Evolutionary conservation across 495 filamentous ascomycete genomes (phyloP), one percentile per base, ranked within the genome.

Genomic region (Thermochaetoides thermophila): DNA sequence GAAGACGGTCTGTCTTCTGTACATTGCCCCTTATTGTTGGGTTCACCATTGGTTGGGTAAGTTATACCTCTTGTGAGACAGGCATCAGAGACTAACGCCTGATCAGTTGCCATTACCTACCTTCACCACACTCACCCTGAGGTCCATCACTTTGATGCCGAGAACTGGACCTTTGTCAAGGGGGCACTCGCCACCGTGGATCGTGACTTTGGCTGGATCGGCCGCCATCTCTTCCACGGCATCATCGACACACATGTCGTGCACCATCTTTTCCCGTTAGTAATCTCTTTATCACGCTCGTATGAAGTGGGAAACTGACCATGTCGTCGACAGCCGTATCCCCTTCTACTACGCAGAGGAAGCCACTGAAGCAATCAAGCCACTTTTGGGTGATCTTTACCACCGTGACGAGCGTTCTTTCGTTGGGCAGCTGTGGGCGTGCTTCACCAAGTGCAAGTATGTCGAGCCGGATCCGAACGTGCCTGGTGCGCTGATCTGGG

Each of bases 31-130:
- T 6, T 97, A 95, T 57, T 63, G 95, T 36, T 95, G 87, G 87
- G 89, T 96, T 18, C 89, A 97, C 65, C 86, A 96, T 73, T 97
- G 89, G 78, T 66, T 84, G 29, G 74, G 75, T 78, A 71, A 57
- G 73, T 62, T 27, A 19, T 13, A 13, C 31, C 16, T 24, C 19
- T 14, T 26, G 10, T 8, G 13, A 6, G 14, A 12, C 7, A 17
- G 18, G 12, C 10, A 30, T 14, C 34, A 35, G 8, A 35, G n/a
- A 5, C 32, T 70, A 37, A 59, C 49, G 35, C 37, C 45, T 3
- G n/a, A n/a, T 5, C 36, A 76, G 78, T 83, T 32, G 75, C 77
- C 43, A 82, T 84, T 53, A 93, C 84, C 38, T 93, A 76, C 60
- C 76, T 93, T 27, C 84, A 93, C 51, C 84, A 93, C 64, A 89